Evolutionary conservation across 139 green algal genomes (phyloP).

Genomic region (Gonium pectorale): DNA sequence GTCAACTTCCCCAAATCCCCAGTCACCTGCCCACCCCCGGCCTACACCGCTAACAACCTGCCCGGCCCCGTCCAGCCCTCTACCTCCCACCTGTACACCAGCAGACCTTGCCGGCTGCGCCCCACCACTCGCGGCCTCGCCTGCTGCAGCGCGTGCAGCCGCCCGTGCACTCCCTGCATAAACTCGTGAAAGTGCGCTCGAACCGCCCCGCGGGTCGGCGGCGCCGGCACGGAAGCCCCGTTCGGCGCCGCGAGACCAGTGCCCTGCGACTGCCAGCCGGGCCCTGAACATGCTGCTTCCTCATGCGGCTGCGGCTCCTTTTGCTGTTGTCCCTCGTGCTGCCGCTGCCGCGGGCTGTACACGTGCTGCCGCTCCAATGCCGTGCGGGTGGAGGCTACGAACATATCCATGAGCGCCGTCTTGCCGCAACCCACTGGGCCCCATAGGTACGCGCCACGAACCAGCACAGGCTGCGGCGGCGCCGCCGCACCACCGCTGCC

Average conservation of each 20-base stretch:
- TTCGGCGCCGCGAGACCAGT: no score
- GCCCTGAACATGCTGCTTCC: no score
- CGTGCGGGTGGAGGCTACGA: constrained; percentile 54
- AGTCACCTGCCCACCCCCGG: background rate
- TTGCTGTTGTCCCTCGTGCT: background rate
- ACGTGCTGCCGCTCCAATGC: background rate
- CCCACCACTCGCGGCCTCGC: constrained; percentile 44
- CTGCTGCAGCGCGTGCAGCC: constrained; percentile 63
- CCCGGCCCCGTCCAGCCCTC: no score
- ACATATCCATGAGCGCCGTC: constrained; percentile 95
- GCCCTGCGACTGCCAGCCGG: no score
- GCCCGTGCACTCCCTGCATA: constrained; percentile 90
- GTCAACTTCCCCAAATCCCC: no score
- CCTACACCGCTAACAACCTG: no score
- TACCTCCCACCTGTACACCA: constrained; percentile 56
- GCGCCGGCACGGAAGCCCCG: no score
- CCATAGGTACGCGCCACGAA: constrained; percentile 77
- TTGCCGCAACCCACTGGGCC: constrained; percentile 91
- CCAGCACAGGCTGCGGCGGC: no score
- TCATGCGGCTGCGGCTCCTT: background rate
- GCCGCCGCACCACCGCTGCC: no score
- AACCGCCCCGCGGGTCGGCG: background rate
- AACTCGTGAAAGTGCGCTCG: constrained; percentile 95
- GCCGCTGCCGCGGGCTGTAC: no score
- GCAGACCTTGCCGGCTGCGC: constrained; percentile 46